Evolutionary conservation across 2,329 filamentous ascomycete genomes (phyloP).

Genomic region (Pyrenophora graminea): DNA sequence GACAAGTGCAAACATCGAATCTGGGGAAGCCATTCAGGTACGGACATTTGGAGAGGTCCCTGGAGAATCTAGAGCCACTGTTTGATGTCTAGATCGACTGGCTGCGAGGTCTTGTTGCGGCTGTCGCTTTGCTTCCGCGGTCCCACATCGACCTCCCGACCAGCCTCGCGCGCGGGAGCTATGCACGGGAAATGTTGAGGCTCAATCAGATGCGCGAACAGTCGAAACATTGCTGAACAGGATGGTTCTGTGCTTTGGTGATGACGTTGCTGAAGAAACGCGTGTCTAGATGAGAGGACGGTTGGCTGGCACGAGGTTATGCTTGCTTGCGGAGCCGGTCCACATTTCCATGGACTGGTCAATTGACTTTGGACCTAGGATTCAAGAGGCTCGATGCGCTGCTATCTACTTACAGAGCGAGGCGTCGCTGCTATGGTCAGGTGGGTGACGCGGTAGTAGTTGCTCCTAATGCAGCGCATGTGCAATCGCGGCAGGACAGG

Average conservation of each 20-base stretch:
- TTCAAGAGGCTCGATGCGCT: background rate
- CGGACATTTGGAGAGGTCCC: slow-evolving; percentile 18
- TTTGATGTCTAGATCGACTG: slow-evolving; percentile 34
- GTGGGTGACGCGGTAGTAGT: no score
- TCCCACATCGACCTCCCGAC: slow-evolving; percentile 37
- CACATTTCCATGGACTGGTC: slow-evolving; percentile 9
- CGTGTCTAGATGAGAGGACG: slow-evolving; percentile 27
- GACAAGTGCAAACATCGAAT: slow-evolving; percentile 29
- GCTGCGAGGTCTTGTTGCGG: slow-evolving; percentile 36
- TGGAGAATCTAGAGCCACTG: slow-evolving; percentile 26
- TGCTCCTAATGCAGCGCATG: no score
- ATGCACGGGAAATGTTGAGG: slow-evolving; percentile 44
- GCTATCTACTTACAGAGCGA: no score
- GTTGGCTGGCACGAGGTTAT: slow-evolving; percentile 8
- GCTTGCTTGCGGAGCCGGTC: slow-evolving; percentile 15
- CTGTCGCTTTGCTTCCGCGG: slow-evolving; percentile 38
- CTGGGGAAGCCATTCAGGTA: slow-evolving; percentile 35
- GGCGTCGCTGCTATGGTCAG: no score
- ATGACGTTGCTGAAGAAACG: slow-evolving; percentile 33
- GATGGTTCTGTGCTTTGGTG: slow-evolving; percentile 18
- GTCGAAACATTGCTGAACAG: slow-evolving; percentile 16
- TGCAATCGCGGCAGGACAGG: no score
- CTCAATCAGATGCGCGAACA: slow-evolving; percentile 38
- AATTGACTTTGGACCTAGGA: background rate
- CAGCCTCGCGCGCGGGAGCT: slow-evolving; percentile 47